phyloP scores from a whole-genome alignment of 345 rosid species.

The Pelargonium nanum region DNA sequence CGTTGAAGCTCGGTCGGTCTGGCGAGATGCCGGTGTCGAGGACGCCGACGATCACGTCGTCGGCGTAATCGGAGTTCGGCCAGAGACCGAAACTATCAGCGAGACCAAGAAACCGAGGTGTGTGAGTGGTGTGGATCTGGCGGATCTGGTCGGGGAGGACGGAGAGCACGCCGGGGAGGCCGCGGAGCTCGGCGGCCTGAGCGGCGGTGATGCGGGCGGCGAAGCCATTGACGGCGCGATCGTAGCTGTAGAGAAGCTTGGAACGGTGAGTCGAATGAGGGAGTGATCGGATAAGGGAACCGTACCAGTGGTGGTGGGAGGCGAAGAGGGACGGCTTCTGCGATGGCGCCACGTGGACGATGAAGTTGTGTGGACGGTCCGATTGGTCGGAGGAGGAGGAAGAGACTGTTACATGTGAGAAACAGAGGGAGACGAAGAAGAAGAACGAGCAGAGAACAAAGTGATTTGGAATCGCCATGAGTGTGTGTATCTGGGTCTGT shows the following conservation, averaged over 20 bases:
- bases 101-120: slow-evolving; percentile 67
- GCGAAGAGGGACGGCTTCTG: slow-evolving; percentile 59
- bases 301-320: slow-evolving; percentile 56
- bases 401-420: not conserved
- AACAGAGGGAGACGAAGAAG: slow-evolving; percentile 16
- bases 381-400: slow-evolving; percentile 11
- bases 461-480: slow-evolving; percentile 15
- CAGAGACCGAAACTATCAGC: slow-evolving; percentile 51
- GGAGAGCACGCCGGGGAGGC: slow-evolving; percentile 45
- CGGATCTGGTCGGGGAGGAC: slow-evolving; percentile 59
- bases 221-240: slow-evolving; percentile 54
- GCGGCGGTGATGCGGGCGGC: slow-evolving; percentile 52
- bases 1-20: slow-evolving; percentile 57
- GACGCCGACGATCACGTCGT: slow-evolving; percentile 67
- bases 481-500: not conserved
- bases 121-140: slow-evolving; percentile 70
- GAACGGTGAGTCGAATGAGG: slow-evolving; percentile 46
- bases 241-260: slow-evolving; percentile 59
- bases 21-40: slow-evolving; percentile 90
- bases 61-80: slow-evolving; percentile 51
- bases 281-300: slow-evolving; percentile 46
- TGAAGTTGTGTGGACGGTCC: slow-evolving; percentile 34
- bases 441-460: slow-evolving; percentile 12
- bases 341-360: slow-evolving; percentile 48
- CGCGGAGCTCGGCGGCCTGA: slow-evolving; percentile 38